Conservation (phyloP, 2,329 filamentous ascomycete genomes). For the Venturia nashicola region DNA sequence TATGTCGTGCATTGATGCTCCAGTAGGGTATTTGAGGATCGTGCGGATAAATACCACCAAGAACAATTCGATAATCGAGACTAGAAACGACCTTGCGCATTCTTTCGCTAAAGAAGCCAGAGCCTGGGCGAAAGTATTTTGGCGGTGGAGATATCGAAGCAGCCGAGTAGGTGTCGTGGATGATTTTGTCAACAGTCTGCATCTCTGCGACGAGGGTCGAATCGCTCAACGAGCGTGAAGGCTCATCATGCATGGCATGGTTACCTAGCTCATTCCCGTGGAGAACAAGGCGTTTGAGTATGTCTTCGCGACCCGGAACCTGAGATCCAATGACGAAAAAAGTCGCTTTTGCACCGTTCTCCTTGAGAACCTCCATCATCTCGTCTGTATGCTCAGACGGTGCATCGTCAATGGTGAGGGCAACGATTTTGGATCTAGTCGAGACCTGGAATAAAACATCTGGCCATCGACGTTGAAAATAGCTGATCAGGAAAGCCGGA, state of each 20-base stretch:
- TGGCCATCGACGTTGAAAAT: constrained; percentile 60
- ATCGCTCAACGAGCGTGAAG: constrained; percentile 49
- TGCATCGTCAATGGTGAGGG: constrained; percentile 78
- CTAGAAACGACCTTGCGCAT: constrained; percentile 51
- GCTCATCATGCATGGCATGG: constrained; percentile 81
- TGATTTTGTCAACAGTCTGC: constrained; percentile 46
- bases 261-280: constrained; percentile 57
- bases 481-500: constrained; percentile 55
- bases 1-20: constrained; percentile 61
- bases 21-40: constrained; percentile 71
- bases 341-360: constrained; percentile 59
- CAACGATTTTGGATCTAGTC: constrained; percentile 52
- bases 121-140: constrained; percentile 72
- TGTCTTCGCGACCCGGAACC: constrained; percentile 39
- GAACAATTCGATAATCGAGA: constrained; percentile 59
- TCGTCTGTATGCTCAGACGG: constrained; percentile 60
- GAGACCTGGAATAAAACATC: constrained; percentile 66
- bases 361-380: constrained; percentile 55
- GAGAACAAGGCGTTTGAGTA: constrained; percentile 40
- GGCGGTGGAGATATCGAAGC: constrained; percentile 27
- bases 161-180: constrained; percentile 43
- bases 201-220: constrained; percentile 53
- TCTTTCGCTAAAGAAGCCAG: constrained; percentile 63
- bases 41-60: constrained; percentile 80
- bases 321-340: constrained; percentile 85